Evolutionary conservation across 2,329 filamentous ascomycete species (phyloP), one percentile per base, ranked within the genome.

Genomic region (Ceratocystis lukuohia): DNA sequence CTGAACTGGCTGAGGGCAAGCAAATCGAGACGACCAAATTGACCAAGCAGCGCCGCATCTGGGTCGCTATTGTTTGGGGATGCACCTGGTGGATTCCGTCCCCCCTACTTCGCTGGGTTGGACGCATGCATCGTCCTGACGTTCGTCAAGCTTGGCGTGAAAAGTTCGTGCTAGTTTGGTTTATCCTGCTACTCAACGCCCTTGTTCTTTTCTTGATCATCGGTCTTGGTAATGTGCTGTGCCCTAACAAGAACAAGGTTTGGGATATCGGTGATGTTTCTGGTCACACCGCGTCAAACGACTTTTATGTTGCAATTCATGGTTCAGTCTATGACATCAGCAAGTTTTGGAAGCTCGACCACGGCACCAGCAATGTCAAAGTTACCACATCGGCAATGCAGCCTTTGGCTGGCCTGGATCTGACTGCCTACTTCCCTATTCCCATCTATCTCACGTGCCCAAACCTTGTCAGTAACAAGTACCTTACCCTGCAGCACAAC

Each of bases 71-170:
- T 50, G 89, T 94, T 2, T 97, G 92, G 91, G 82, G 84, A 0
- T 70, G 95, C 62, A 99, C 94, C 0, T 97, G 91, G 74, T 97
- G 89, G 88, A 94, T 96, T 70, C 94, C 94, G 0, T 97, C 93
- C 0, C 88, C 90, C 61, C 70, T 89, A 1, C 84, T 99, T 17
- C 83, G 83, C n/a, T 87, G 81, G 68, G 73, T 97, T 67, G 94
- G 94, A 41, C 89, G 93, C 25, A 99, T 99, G 94, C 95, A 96
- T 77, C 87, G 94, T 66, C 94, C 92, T 1, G 94, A 99, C 76
- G 91, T 99, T 7, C 89, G 94, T 30, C 89, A 96, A 84, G 94
- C 94, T 0, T 99, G 94, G 94, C 84, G 94, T 75, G 94, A 99
- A 73, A 99, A 99, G 76, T 64, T 99, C 10, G 88, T 94, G 0